Evolutionary conservation across 176 grass and related monocot species (phyloP), one percentile per base, ranked within the genome.

Genomic region (Hordeum marinum): DNA sequence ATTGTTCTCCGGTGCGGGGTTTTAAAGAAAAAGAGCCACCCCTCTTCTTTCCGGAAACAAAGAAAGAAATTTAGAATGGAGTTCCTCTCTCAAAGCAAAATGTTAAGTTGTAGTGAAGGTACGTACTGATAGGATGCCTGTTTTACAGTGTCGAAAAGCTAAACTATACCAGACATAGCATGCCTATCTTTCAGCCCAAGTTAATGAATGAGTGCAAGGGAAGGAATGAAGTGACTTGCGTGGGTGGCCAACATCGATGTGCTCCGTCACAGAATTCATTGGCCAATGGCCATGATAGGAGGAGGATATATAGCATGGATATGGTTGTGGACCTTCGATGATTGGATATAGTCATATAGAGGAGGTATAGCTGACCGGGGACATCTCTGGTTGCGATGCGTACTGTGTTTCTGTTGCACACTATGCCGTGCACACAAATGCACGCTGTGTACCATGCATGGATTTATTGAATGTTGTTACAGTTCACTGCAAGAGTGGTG

Each of bases 221-320:
- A 84, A 61, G 50, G 29, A 35, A 62, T n/a, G 76, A 75, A 81
- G 62, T 81, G 48, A 83, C 80, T 75, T 76, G 77, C 70, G 50
- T 81, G 26, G 52, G 62, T 68, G 50, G 36, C 43, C 59, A 84
- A 26, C 20, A 72, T 77, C 13, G 36, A 78, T 50, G 77, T 80
- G 64, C 68, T 73, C 13, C 5, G 14, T 64, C 84, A 36, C 37
- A 52, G 27, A 29, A 80, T 80, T 86, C 68, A 74, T 26, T 29
- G 29, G 29, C 29, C 29, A 29, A 29, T 74, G 41, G 41, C 29
- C 54, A 86, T 80, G 77, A 80, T 79, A 72, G 54, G 65, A 79
- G 39, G 25, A 26, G 24, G 59, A 62, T 26, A 62, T 62, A 50
- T 25, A 60, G 23, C 15, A 34, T 71, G 64, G 63, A 79, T 61